Percentiles rank a stretch among this genome's conserved stretches.
phyloP scores from a whole-genome alignment of 176 grass and related monocot species.

The Chrysopogon serrulatus region DNA sequence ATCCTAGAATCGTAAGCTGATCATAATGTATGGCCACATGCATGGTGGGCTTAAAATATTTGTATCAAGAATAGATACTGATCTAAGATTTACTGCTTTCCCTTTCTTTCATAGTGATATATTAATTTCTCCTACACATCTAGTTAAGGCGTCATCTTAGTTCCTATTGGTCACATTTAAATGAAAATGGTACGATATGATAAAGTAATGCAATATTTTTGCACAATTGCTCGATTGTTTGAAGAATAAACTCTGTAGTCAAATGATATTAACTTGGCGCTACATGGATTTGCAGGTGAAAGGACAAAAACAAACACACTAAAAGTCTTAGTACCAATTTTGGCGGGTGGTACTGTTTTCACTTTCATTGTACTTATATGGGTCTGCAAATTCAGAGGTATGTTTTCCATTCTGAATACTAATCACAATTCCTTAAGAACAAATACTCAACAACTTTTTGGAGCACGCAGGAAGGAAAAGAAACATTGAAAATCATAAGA shows the following conservation, averaged over 20 bases:
- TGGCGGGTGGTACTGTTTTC: neutral
- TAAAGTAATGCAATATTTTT: neutral
- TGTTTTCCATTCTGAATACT: neutral
- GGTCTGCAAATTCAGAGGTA: neutral
- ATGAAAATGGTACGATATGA: neutral
- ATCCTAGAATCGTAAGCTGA: neutral
- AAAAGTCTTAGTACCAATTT: neutral
- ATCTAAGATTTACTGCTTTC: too few species aligned
- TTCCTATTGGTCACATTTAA: neutral
- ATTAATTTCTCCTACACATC: neutral
- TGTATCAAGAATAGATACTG: too few species aligned
- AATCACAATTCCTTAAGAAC: neutral
- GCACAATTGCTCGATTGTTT: neutral
- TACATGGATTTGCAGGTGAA: neutral
- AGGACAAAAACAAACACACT: neutral
- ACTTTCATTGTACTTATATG: neutral
- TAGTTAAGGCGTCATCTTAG: neutral
- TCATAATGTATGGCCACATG: neutral
- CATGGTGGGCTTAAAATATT: neutral
- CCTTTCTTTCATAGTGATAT: too few species aligned
- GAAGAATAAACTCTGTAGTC: neutral
- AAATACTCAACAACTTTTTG: neutral
- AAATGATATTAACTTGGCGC: neutral
- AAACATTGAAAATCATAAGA: neutral
- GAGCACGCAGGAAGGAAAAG: neutral